Percentiles rank a stretch among this genome's conserved stretches.
Conservation (phyloP, 1,139 yeast genomes). For the Sugiyamaella xylanicola region DNA sequence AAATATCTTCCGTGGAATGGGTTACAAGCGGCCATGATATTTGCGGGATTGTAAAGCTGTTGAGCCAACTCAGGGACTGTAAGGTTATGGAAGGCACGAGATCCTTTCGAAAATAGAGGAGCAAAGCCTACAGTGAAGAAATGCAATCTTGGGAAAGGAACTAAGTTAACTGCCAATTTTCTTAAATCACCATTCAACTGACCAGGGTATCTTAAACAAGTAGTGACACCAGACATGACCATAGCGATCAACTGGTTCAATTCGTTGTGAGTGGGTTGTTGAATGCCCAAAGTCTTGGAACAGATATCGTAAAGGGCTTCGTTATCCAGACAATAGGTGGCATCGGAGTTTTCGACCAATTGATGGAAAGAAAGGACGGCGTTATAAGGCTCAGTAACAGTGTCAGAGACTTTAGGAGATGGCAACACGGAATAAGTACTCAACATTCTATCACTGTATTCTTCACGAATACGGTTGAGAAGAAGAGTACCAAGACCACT, state of each 20-base stretch:
- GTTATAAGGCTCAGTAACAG: conserved; percentile 51
- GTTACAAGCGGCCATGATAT: conserved; percentile 51
- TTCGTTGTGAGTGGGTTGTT: conserved; percentile 47
- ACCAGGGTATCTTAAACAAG: conserved; percentile 51
- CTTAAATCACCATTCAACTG: conserved; percentile 51
- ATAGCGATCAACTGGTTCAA: conserved; percentile 48
- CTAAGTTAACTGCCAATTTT: conserved; percentile 50
- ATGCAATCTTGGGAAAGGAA: conserved; percentile 51
- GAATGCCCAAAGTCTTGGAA: conserved; percentile 45
- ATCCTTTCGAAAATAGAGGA: conserved; percentile 45
- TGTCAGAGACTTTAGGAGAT: conserved; percentile 49
- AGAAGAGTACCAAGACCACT: conserved; percentile 50
- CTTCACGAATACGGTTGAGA: conserved; percentile 47
- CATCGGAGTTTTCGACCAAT: conserved; percentile 49
- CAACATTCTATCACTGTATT: conserved; percentile 51
- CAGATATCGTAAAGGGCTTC: conserved; percentile 51
- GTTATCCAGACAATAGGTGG: conserved; percentile 50
- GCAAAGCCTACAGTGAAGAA: conserved; percentile 52
- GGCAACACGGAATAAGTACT: conserved; percentile 52
- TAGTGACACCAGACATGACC: conserved; percentile 52
- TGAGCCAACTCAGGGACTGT: conserved; percentile 51
- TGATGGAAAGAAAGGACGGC: conserved; percentile 49
- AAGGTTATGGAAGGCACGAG: conserved; percentile 46
- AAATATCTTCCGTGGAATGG: conserved; percentile 49
- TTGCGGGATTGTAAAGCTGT: conserved; percentile 49